Base-by-base conservation (phyloP, 371 early-diverging fungal genomes). In the Gilbertella persicaria region DNA sequence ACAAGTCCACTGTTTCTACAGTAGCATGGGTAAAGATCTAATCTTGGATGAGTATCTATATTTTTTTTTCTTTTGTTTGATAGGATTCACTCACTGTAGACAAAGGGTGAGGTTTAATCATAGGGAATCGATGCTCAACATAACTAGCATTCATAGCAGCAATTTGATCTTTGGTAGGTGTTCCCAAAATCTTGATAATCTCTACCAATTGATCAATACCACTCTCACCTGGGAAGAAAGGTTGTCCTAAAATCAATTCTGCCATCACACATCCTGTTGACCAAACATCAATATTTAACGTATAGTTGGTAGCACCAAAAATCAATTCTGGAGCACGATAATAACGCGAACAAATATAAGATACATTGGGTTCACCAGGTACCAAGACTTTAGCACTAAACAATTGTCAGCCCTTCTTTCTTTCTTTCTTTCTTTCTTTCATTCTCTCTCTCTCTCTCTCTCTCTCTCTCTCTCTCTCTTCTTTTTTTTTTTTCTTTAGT, bases 201-300 rank as follows among this genome's bases (percentile, higher is more conserved):
- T 99, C 98, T 19, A 99, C 98, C 45, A 99, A 80, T 75, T 99
- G 99, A 75, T 99, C 99, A 52, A 99, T 98, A 45, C 99, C 98
- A 55, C 95, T 95, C 67, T 99, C 98, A 19, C 99, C 99, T 4
- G 98, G 95, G 85, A 99, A 99, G 43, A 99, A 78, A 7, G 99
- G 99, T 72, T 91, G 93, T 19, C 96, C 91, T 35, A 95, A 79
- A 78, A 98, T 90, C 64, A 99, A 75, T 78, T 99, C 99, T 9
- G 96, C 97, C 91, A 99, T 95, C 14, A 99, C 99, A 67, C 99
- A 99, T 37, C 97, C 99, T 2, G 95, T 85, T 12, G 99, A 98
- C 99, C 99, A 99, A 30, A 99, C 88, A 73, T 99, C 72, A 57
- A 98, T 97, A 45, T 81, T 86, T 44, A 89, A 81, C 23, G 90